These are phyloP conservation scores for Rhodosporidiobolus odoratus DNA, from an alignment of 768 basidiomycete species.

Conservation along the genomic window DNA sequence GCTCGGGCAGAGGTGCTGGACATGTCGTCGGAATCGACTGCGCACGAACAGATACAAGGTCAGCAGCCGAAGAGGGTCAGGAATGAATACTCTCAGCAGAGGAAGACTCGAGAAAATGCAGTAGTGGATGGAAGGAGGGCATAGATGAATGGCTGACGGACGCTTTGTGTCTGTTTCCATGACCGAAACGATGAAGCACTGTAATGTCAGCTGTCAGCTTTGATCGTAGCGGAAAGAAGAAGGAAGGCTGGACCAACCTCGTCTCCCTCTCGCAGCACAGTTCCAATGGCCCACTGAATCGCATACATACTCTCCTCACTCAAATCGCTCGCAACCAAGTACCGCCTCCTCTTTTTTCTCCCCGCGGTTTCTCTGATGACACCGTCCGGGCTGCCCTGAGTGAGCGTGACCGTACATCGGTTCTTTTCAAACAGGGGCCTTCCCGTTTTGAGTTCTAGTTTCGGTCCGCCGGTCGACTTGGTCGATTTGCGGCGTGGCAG, in stretches of 20 bases:
- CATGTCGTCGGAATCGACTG: slow-evolving; percentile 40
- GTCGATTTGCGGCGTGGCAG: slow-evolving; percentile 27
- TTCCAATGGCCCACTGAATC: slow-evolving; percentile 68
- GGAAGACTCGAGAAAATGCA: neutral
- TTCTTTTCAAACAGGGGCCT: slow-evolving; percentile 84
- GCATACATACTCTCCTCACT: slow-evolving; percentile 92
- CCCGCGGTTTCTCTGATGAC: slow-evolving; percentile 45
- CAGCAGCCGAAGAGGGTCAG: neutral
- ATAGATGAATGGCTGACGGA: slow-evolving; percentile 47
- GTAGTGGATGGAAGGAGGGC: neutral
- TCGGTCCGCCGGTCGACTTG: neutral
- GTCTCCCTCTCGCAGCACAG: slow-evolving; percentile 50
- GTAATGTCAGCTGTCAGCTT: neutral
- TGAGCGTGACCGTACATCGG: slow-evolving; percentile 80
- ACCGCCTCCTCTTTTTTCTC: slow-evolving; percentile 60
- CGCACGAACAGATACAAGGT: neutral
- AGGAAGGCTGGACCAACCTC: slow-evolving; percentile 50
- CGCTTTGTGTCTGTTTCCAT: slow-evolving; percentile 88
- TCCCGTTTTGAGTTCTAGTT: slow-evolving; percentile 17
- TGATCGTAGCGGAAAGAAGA: neutral
- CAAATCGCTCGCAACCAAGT: slow-evolving; percentile 88
- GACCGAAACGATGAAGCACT: slow-evolving; percentile 72
- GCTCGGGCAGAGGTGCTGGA: slow-evolving; percentile 44
- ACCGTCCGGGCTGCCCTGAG: slow-evolving; percentile 55
- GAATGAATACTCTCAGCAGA: no score